Percentiles rank a stretch among this genome's conserved stretches.
Conservation (phyloP, 2,329 filamentous ascomycete species). For the Colletotrichum sp. region DNA sequence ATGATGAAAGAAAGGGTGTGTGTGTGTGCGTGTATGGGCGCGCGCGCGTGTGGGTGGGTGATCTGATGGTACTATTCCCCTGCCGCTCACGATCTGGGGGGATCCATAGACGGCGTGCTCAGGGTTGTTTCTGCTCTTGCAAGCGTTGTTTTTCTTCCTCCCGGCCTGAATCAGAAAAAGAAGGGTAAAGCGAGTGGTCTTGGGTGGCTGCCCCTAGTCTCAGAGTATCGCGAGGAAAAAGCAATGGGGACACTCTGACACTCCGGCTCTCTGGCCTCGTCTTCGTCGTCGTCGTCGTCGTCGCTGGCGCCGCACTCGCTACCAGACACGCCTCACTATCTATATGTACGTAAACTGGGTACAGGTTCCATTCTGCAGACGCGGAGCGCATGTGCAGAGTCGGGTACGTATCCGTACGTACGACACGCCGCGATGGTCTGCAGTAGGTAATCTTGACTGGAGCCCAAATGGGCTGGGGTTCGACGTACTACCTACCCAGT, state of each 20-base stretch:
- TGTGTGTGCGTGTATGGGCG: not conserved
- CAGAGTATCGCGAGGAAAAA: slow-evolving; percentile 16
- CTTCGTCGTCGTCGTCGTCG: not conserved
- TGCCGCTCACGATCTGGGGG: slow-evolving; percentile 4
- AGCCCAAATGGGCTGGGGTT: not conserved
- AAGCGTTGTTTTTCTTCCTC: not conserved
- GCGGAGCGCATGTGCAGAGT: not conserved
- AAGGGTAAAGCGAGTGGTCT: slow-evolving; percentile 5
- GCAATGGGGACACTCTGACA: not conserved
- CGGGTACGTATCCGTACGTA: not conserved
- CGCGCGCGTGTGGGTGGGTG: not conserved
- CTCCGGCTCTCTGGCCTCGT: not conserved
- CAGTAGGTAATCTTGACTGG: slow-evolving; percentile 5
- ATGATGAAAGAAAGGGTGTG: not conserved
- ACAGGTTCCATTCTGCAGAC: not conserved
- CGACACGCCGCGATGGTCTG: not conserved
- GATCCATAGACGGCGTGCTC: not conserved
- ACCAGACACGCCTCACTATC: not conserved
- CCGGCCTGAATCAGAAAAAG: slow-evolving; percentile 10
- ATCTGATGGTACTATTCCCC: not conserved
- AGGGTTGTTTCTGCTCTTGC: not conserved
- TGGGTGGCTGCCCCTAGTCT: slow-evolving; percentile 20
- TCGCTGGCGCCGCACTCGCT: not conserved
- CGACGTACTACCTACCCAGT: too few species aligned
- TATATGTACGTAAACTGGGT: not conserved